These are phyloP conservation scores for Lactarius sp. DNA, from an alignment of 768 basidiomycete genomes.

Conservation along the genomic window DNA sequence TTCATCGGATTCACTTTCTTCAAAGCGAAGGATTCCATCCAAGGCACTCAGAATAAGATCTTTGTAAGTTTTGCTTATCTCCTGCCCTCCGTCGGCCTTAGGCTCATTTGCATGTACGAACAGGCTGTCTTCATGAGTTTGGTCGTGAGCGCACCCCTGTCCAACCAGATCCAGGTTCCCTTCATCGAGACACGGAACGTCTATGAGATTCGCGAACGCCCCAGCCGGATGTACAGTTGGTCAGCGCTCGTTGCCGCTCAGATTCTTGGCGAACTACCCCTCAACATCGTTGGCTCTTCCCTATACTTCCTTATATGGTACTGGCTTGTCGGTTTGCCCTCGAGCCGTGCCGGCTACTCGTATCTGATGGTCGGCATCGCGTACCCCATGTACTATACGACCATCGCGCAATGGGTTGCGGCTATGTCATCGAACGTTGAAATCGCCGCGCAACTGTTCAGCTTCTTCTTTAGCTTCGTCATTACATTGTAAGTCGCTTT, in stretches of 20 bases:
- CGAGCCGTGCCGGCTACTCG: slow-evolving; percentile 38
- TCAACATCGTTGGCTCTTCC: slow-evolving; percentile 39
- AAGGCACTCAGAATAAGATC: slow-evolving; percentile 41
- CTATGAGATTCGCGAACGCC: slow-evolving; percentile 41
- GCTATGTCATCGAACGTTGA: slow-evolving; percentile 39
- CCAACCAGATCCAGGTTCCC: slow-evolving; percentile 40
- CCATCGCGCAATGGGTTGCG: slow-evolving; percentile 40
- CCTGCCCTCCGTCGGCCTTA: background rate
- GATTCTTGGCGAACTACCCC: slow-evolving; percentile 39
- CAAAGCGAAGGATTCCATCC: slow-evolving; percentile 33
- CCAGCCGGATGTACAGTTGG: slow-evolving; percentile 42
- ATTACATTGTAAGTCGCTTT: slow-evolving; percentile 37
- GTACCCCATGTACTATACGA: slow-evolving; percentile 43
- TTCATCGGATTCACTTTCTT: slow-evolving; percentile 44
- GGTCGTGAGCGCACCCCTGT: slow-evolving; percentile 35
- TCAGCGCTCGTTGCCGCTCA: slow-evolving; percentile 35
- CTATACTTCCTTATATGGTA: slow-evolving; percentile 47
- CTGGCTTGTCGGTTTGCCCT: slow-evolving; percentile 41
- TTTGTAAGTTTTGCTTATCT: slow-evolving; percentile 32
- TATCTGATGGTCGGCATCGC: slow-evolving; percentile 37
- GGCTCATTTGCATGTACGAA: background rate
- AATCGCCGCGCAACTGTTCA: slow-evolving; percentile 39
- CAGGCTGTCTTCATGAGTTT: slow-evolving; percentile 36
- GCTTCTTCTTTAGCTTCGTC: slow-evolving; percentile 38
- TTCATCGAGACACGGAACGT: slow-evolving; percentile 38